These are phyloP conservation scores for Phylloporus sp. DNA, from an alignment of 768 basidiomycete species.

Conservation along the genomic window DNA sequence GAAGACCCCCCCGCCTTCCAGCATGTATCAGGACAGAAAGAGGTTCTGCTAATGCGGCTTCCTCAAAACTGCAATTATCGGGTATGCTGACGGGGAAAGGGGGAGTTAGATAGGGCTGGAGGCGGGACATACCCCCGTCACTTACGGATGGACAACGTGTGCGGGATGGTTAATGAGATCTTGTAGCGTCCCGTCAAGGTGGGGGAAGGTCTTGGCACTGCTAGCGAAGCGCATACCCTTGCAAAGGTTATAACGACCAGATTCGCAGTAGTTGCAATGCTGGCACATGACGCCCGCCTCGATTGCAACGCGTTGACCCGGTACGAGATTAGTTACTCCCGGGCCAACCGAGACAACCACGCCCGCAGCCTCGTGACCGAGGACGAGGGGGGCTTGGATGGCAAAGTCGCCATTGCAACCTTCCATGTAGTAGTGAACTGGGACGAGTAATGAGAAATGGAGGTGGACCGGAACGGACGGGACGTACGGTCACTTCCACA, in stretches of 20 bases:
- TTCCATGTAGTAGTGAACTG: slow-evolving; percentile 88
- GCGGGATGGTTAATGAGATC: slow-evolving; percentile 85
- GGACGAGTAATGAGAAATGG: slow-evolving; percentile 2
- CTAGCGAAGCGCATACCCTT: slow-evolving; percentile 83
- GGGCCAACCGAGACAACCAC: slow-evolving; percentile 79
- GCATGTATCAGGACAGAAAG: slow-evolving; percentile 83
- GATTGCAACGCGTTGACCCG: slow-evolving; percentile 88
- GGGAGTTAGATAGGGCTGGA: slow-evolving; percentile 10
- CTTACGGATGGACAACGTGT: slow-evolving; percentile 81
- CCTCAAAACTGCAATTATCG: slow-evolving; percentile 67
- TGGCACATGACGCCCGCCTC: slow-evolving; percentile 91
- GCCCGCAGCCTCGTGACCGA: slow-evolving; percentile 94
- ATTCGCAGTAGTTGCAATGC: slow-evolving; percentile 60
- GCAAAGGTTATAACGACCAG: slow-evolving; percentile 92
- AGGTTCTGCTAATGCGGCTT: slow-evolving; percentile 88
- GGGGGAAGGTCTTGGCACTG: slow-evolving; percentile 88
- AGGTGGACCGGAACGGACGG: neutral
- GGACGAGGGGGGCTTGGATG: slow-evolving; percentile 77
- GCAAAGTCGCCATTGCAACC: slow-evolving; percentile 92
- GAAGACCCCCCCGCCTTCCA: slow-evolving; percentile 40
- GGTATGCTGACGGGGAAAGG: slow-evolving; percentile 52
- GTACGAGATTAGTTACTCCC: slow-evolving; percentile 54
- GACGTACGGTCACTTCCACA: slow-evolving; percentile 79
- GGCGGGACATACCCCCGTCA: slow-evolving; percentile 13
- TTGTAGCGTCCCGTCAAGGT: slow-evolving; percentile 89